A percentile compares a stretch with the other conserved stretches of the same genome.
phyloP scores from a whole-genome alignment of 176 grass and related monocot genomes.

The Aegilops sharonensis region DNA sequence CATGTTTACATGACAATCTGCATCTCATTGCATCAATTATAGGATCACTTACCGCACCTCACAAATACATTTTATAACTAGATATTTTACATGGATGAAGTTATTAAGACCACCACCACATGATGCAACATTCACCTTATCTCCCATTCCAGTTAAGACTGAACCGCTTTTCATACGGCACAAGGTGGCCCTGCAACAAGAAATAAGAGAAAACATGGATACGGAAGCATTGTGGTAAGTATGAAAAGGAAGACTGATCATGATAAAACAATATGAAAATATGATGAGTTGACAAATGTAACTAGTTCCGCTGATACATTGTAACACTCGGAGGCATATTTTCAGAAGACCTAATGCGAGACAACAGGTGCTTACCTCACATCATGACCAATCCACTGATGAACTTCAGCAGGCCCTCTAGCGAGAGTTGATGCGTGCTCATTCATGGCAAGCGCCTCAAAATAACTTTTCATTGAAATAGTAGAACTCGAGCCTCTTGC shows the following conservation, averaged over 20 bases:
- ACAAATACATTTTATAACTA: background rate
- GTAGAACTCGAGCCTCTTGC: conserved; percentile 25
- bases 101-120: conserved; percentile 1
- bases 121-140: conserved; percentile 53
- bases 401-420: conserved; percentile 47
- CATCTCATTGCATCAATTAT: background rate
- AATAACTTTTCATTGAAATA: conserved; percentile 49
- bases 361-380: conserved; percentile 37
- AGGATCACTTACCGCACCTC: background rate
- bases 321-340: conserved; percentile 14
- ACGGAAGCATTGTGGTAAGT: background rate
- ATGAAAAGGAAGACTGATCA: background rate
- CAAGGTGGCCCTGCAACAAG: conserved; percentile 56
- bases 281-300: background rate
- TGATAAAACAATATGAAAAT: conserved; percentile 12
- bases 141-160: conserved; percentile 82
- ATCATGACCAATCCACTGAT: conserved; percentile 78
- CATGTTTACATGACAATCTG: background rate
- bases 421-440: conserved; percentile 53
- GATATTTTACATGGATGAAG: background rate
- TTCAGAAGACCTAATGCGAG: background rate
- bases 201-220: background rate
- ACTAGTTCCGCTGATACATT: background rate
- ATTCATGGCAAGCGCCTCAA: conserved; percentile 66
- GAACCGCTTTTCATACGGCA: conserved; percentile 84